phyloP scores from a whole-genome alignment of 208 protist species.

The Leishmania tarentolae region DNA sequence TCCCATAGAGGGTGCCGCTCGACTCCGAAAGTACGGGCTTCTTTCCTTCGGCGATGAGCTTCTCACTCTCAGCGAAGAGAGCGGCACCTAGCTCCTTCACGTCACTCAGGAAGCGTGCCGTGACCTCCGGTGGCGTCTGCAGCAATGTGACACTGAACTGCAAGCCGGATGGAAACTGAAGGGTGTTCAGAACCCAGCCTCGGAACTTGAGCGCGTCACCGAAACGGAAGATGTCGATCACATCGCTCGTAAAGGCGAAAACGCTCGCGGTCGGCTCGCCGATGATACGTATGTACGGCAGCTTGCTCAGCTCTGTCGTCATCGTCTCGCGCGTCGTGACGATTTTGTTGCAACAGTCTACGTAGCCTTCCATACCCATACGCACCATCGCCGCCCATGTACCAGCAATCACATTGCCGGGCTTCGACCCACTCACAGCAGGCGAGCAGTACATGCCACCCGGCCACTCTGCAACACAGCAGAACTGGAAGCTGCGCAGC shows the following conservation, averaged over 20 bases:
- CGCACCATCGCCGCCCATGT: constrained; percentile 96
- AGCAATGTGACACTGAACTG: constrained; percentile 93
- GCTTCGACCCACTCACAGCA: constrained; percentile 93
- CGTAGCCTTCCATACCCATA: constrained; percentile 92
- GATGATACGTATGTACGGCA: constrained; percentile 84
- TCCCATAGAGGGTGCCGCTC: constrained; percentile 93
- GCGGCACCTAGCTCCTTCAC: constrained; percentile 47
- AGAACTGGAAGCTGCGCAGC: constrained; percentile 95
- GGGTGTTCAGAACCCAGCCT: constrained; percentile 94
- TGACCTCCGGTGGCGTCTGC: constrained; percentile 76
- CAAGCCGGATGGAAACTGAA: constrained; percentile 94
- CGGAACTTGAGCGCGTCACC: constrained; percentile 73
- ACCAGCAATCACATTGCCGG: constrained; percentile 95
- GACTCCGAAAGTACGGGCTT: constrained; percentile 25
- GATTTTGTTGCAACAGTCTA: constrained; percentile 78
- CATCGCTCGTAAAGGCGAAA: constrained; percentile 86
- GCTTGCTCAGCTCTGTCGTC: constrained; percentile 52
- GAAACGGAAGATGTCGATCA: constrained; percentile 93
- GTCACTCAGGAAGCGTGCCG: constrained; percentile 81
- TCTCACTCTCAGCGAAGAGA: constrained; percentile 45
- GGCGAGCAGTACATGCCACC: constrained; percentile 99
- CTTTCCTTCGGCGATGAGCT: constrained; percentile 44
- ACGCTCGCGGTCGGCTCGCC: constrained; percentile 85
- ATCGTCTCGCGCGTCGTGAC: constrained; percentile 83
- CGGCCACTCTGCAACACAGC: constrained; percentile 95